phyloP scores from a whole-genome alignment of 345 rosid species.

The Luvunga scandens region DNA sequence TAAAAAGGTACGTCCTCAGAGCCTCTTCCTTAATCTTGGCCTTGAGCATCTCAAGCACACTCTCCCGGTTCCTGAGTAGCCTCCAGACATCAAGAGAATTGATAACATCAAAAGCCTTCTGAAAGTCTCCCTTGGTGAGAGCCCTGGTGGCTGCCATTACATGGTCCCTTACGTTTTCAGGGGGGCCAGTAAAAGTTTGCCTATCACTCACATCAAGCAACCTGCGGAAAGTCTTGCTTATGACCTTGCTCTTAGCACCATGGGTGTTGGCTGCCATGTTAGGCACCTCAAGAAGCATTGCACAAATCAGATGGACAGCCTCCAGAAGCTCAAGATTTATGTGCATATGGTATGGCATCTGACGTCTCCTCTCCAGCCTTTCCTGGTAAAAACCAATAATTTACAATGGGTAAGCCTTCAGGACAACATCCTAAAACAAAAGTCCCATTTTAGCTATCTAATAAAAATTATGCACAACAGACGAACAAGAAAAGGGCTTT shows the following conservation, averaged over 20 bases:
- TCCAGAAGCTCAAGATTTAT: conserved; percentile 94
- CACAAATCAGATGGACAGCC: conserved; percentile 82
- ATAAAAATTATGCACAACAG: background rate
- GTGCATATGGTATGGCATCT: conserved; percentile 98
- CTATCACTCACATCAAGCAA: conserved; percentile 71
- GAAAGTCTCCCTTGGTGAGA: conserved; percentile 70
- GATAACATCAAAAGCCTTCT: conserved; percentile 58
- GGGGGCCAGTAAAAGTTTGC: conserved; percentile 82
- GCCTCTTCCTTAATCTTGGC: conserved; percentile 87
- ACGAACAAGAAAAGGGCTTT: background rate
- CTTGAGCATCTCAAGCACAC: conserved; percentile 66
- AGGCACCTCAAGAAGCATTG: conserved; percentile 94
- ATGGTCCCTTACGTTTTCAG: conserved; percentile 88
- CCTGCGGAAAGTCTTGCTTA: conserved; percentile 81
- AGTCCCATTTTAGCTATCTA: background rate
- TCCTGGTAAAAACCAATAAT: conserved; percentile 46
- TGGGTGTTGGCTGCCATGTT: conserved; percentile 78
- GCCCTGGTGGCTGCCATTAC: conserved; percentile 85
- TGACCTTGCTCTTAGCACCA: conserved; percentile 61
- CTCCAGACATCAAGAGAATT: conserved; percentile 81
- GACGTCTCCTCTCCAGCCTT: conserved; percentile 82
- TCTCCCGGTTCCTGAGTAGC: conserved; percentile 56
- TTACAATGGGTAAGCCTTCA: background rate
- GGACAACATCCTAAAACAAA: background rate
- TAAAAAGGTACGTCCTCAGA: conserved; percentile 70